Base-by-base conservation (phyloP, 139 green algal genomes). In the Microglena sp. region DNA sequence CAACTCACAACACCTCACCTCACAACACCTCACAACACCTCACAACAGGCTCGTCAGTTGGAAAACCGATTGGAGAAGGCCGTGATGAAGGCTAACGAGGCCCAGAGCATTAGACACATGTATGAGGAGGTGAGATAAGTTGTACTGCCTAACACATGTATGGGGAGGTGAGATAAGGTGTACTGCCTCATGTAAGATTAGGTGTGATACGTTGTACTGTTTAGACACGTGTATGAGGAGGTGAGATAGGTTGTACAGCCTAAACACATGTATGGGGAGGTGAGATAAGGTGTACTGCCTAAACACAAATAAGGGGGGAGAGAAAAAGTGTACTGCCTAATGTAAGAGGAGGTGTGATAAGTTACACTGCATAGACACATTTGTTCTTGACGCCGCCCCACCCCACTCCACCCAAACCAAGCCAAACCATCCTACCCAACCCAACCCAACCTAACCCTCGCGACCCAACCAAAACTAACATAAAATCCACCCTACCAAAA, bases 1-100 rank as follows among this genome's bases (percentile, higher is more conserved):
- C n/a, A n/a, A n/a, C n/a, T n/a, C n/a, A n/a, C n/a, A n/a, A n/a
- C n/a, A n/a, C n/a, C n/a, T n/a, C n/a, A n/a, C n/a, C n/a, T n/a
- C n/a, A n/a, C n/a, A n/a, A n/a, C n/a, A n/a, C n/a, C n/a, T n/a
- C n/a, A n/a, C n/a, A n/a, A n/a, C n/a, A n/a, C n/a, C n/a, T n/a
- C n/a, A n/a, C n/a, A n/a, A n/a, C n/a, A 64, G 43, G 45, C 84
- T n/a, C 70, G 81, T 5, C 53, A 73, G 66, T 66, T 88, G 44
- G 72, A 85, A 71, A 88, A 88, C 71, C 65, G 76, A n/a, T 66
- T 88, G 40, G 76, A 84, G 29, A 88, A 88, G 73, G 81, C 81
- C 2, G 43, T 71, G 15, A 40, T 88, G 15, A 88, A 88, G 66
- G 74, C 69, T 45, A 85, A 85, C 66, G 81, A 88, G 78, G 81